Evolutionary conservation across 1,284 basidiomycete genomes (phyloP), one percentile per base, ranked within the genome.

Genomic region (Stygiomarasmius scandens): DNA sequence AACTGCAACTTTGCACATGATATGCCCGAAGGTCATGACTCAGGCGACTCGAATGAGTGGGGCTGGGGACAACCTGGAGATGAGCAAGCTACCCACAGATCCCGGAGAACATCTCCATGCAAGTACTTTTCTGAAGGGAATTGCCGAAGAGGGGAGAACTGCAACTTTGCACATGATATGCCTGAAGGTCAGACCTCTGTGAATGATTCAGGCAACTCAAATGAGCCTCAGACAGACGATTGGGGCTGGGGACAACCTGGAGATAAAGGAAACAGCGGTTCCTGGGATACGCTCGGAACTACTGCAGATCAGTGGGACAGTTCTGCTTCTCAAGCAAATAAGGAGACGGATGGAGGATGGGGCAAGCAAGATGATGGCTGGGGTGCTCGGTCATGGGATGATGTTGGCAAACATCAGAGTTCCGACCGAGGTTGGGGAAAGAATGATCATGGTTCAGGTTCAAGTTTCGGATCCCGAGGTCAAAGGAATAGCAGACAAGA

Each of bases 131-230:
- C 25, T 19, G 34, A 56, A 46, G 41, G 32, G 3, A 29, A 9
- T 20, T 57, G 46, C n/a, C 16, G 48, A 32, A 50, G 20, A 38
- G 55, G 54, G 6, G 29, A 52, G 16, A 24, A 19, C 2, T 45
- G 43, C n/a, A 25, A 3, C 16, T 51, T 36, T 38, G n/a, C 49
- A 22, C 49, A 51, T 22, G 49, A 51, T 20, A 20, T 20, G 8
- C 29, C 10, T 12, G n/a, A 10, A n/a, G n/a, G n/a, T n/a, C n/a
- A n/a, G n/a, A n/a, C n/a, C n/a, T n/a, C n/a, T n/a, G n/a, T n/a
- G n/a, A n/a, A n/a, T n/a, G n/a, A n/a, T n/a, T 34, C 32, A 34
- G 32, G 32, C 14, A 14, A 34, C n/a, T n/a, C n/a, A n/a, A n/a
- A n/a, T n/a, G n/a, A n/a, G n/a, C n/a, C n/a, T n/a, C n/a, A n/a